Conservation (phyloP, 1,139 yeast species). For the Insectozyma bohioensis region DNA sequence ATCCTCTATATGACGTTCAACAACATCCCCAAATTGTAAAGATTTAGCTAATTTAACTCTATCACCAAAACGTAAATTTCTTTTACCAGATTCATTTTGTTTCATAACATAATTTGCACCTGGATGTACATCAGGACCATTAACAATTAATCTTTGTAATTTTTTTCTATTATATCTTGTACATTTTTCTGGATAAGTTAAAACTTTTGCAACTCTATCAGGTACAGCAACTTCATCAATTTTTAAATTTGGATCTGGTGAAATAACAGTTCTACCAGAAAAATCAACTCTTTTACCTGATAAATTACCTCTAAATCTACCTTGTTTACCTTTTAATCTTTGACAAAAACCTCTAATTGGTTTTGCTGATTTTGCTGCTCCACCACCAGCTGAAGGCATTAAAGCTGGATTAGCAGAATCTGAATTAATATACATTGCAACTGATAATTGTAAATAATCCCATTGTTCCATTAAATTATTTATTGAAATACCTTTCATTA, state of each 20-base stretch:
- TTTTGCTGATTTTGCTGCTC: slow-evolving; percentile 56
- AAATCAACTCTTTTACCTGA: slow-evolving; percentile 99
- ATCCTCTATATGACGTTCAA: slow-evolving; percentile 97
- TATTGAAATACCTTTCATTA: slow-evolving; percentile 91
- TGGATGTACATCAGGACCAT: slow-evolving; percentile 89
- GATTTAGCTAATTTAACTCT: slow-evolving; percentile 73
- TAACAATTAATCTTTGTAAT: slow-evolving; percentile 67
- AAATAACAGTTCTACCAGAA: slow-evolving; percentile 96
- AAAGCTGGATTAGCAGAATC: slow-evolving; percentile 88
- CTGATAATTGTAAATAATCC: slow-evolving; percentile 93
- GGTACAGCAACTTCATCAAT: slow-evolving; percentile 99
- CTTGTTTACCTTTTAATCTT: slow-evolving; percentile 96
- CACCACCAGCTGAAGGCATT: slow-evolving; percentile 58
- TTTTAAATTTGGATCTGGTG: slow-evolving; percentile 94
- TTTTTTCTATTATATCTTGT: slow-evolving; percentile 84
- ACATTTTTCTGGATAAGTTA: slow-evolving; percentile 94
- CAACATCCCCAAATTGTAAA: slow-evolving; percentile 84
- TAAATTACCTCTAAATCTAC: slow-evolving; percentile 95
- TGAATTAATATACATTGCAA: slow-evolving; percentile 96
- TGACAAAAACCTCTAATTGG: slow-evolving; percentile 98
- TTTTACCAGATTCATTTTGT: slow-evolving; percentile 79
- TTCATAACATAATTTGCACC: slow-evolving; percentile 93
- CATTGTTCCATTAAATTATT: slow-evolving; percentile 97
- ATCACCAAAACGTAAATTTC: slow-evolving; percentile 89
- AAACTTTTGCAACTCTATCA: slow-evolving; percentile 90